A percentile compares a stretch with the other conserved stretches of the same genome.
These are phyloP conservation scores for Physcomitrium patens DNA, from an alignment of 225 moss, liverwort and hornwort species.

Conservation along the genomic window DNA sequence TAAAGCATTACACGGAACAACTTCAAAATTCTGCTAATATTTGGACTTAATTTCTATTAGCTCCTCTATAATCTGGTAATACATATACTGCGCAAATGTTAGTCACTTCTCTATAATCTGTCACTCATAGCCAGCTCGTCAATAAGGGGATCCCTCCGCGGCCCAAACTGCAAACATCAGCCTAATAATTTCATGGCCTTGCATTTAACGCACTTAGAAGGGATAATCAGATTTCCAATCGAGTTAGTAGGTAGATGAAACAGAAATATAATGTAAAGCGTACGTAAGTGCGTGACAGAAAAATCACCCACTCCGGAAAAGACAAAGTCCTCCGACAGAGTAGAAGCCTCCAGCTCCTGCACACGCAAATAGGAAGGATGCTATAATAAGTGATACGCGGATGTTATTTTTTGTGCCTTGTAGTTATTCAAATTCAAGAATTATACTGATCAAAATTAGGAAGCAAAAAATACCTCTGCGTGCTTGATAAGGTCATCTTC, in stretches of 20 bases:
- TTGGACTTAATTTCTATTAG: neutral
- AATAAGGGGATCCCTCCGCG: constrained; percentile 19
- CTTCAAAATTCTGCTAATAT: constrained; percentile 8
- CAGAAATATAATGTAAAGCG: constrained; percentile 34
- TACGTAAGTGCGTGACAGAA: constrained; percentile 42
- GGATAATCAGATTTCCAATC: constrained; percentile 12
- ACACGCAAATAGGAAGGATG: constrained; percentile 20
- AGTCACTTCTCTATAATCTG: neutral
- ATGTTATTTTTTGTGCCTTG: neutral
- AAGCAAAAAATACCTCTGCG: constrained; percentile 43
- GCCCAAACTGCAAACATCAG: constrained; percentile 13
- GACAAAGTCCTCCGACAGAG: constrained; percentile 39
- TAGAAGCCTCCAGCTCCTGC: constrained; percentile 59
- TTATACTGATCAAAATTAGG: constrained; percentile 10
- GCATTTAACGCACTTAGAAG: constrained; percentile 14
- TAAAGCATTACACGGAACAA: neutral
- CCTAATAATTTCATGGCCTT: constrained; percentile 23
- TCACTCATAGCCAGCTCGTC: constrained; percentile 22
- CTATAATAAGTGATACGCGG: neutral
- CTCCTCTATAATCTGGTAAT: constrained; percentile 9
- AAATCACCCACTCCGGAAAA: constrained; percentile 70
- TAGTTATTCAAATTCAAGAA: constrained; percentile 16
- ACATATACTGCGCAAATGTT: neutral
- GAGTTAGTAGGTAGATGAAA: constrained; percentile 25
- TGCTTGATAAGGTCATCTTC: constrained; percentile 59